These are phyloP conservation scores for Coniochaeta sp. DNA, from an alignment of 2,329 filamentous ascomycete species.

Conservation along the genomic window DNA sequence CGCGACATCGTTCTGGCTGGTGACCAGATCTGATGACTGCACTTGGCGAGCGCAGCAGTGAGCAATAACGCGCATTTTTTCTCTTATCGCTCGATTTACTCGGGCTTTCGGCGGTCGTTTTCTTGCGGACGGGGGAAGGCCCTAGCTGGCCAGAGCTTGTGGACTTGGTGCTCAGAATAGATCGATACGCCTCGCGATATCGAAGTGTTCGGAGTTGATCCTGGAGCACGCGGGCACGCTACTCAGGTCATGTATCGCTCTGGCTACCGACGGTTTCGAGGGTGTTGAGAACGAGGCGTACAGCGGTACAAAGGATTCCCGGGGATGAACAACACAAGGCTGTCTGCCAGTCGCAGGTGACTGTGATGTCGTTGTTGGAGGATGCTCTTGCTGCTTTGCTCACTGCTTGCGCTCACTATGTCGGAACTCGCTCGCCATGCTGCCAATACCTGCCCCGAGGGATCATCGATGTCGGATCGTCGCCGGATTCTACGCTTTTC, in stretches of 20 bases:
- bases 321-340: background rate
- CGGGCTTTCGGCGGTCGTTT: background rate
- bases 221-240: background rate
- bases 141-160: background rate
- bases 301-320: background rate
- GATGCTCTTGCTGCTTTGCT: conserved; percentile 29
- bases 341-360: conserved; percentile 15
- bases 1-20: conserved; percentile 14
- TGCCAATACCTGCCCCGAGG: conserved; percentile 5
- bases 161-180: background rate
- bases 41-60: conserved; percentile 18
- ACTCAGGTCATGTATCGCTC: background rate
- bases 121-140: background rate
- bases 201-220: background rate
- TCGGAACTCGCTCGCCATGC: conserved; percentile 1
- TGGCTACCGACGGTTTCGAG: background rate
- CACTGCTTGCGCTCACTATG: conserved; percentile 16
- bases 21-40: conserved; percentile 14
- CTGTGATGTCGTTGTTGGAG: conserved; percentile 6
- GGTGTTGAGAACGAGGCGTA: background rate
- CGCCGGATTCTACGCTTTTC: conserved; percentile 16
- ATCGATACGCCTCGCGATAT: background rate
- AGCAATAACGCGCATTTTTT: conserved; percentile 9
- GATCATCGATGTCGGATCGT: conserved; percentile 10
- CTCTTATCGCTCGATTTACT: conserved; percentile 2